A percentile compares a stretch with the other conserved stretches of the same genome.
Conservation (phyloP, 2,329 filamentous ascomycete genomes). For the Colletotrichum eremochloae region DNA sequence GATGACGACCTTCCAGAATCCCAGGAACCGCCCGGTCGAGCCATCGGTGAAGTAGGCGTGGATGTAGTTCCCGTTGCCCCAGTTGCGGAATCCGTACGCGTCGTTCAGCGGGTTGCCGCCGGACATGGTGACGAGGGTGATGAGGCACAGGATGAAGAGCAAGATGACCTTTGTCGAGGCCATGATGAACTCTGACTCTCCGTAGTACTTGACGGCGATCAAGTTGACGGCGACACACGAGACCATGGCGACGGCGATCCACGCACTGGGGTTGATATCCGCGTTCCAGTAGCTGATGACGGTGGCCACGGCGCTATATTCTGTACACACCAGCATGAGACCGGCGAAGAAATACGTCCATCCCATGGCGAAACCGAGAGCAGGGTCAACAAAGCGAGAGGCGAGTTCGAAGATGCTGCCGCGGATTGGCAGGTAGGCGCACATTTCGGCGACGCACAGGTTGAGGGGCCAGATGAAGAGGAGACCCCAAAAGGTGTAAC, state of each 20-base stretch:
- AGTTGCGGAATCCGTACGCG: constrained; percentile 74
- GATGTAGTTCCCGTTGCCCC: constrained; percentile 54
- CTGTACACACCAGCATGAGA: constrained; percentile 60
- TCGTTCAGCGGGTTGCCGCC: constrained; percentile 75
- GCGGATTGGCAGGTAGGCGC: constrained; percentile 66
- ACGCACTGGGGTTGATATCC: constrained; percentile 60
- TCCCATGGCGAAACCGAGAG: constrained; percentile 68
- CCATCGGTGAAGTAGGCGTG: constrained; percentile 57
- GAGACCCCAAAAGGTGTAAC: constrained; percentile 60
- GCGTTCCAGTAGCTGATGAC: constrained; percentile 60
- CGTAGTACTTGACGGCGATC: constrained; percentile 60
- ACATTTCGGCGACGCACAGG: constrained; percentile 69
- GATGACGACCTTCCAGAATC: constrained; percentile 69
- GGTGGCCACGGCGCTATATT: constrained; percentile 60
- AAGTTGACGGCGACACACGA: constrained; percentile 63
- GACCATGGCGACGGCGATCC: constrained; percentile 62
- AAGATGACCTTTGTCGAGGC: constrained; percentile 66
- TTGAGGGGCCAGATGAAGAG: constrained; percentile 60
- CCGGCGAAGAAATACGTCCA: constrained; percentile 62
- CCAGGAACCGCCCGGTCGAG: constrained; percentile 71
- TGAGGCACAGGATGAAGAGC: constrained; percentile 68
- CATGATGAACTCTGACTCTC: constrained; percentile 65
- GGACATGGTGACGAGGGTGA: constrained; percentile 77
- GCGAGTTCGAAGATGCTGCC: constrained; percentile 69
- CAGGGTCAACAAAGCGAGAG: constrained; percentile 67